Conservation (phyloP, 352 stramenopile species). For the Phytophthora meadii region DNA sequence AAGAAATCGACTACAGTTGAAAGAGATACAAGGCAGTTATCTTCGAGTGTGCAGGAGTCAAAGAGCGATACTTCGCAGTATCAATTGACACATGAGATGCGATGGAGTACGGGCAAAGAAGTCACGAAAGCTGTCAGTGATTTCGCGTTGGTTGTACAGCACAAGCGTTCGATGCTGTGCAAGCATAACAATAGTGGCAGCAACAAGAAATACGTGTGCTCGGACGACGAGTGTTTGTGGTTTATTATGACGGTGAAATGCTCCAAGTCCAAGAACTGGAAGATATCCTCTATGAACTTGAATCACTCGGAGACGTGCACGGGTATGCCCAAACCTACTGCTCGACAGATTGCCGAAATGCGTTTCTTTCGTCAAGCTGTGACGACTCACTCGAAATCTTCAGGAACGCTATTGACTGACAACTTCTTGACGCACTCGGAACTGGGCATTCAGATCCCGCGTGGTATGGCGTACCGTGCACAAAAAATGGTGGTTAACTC, state of each 20-base stretch:
- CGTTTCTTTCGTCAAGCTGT: conserved; percentile 78
- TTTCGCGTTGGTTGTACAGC: conserved; percentile 80
- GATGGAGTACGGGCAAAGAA: conserved; percentile 81
- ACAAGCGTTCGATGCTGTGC: conserved; percentile 80
- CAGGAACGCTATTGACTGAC: conserved; percentile 81
- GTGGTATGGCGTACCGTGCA: conserved; percentile 76
- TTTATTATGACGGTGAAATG: conserved; percentile 84
- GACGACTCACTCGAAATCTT: conserved; percentile 80
- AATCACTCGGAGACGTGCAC: conserved; percentile 76
- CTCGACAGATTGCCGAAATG: conserved; percentile 80
- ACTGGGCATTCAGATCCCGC: conserved; percentile 69
- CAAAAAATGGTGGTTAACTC: conserved; percentile 70
- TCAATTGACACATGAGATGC: conserved; percentile 80
- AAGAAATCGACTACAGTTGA: conserved; percentile 37
- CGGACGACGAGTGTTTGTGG: conserved; percentile 72
- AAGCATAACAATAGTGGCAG: conserved; percentile 84
- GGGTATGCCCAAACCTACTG: conserved; percentile 70
- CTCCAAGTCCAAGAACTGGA: conserved; percentile 90
- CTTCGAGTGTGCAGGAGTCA: neutral
- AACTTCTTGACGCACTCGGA: conserved; percentile 76
- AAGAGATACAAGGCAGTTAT: conserved; percentile 5
- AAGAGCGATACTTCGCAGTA: conserved; percentile 67
- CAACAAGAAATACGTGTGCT: conserved; percentile 91
- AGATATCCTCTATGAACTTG: conserved; percentile 90
- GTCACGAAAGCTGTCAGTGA: conserved; percentile 81